phyloP scores from a whole-genome alignment of 768 basidiomycete genomes.

The Tricholoma hemisulphureum region DNA sequence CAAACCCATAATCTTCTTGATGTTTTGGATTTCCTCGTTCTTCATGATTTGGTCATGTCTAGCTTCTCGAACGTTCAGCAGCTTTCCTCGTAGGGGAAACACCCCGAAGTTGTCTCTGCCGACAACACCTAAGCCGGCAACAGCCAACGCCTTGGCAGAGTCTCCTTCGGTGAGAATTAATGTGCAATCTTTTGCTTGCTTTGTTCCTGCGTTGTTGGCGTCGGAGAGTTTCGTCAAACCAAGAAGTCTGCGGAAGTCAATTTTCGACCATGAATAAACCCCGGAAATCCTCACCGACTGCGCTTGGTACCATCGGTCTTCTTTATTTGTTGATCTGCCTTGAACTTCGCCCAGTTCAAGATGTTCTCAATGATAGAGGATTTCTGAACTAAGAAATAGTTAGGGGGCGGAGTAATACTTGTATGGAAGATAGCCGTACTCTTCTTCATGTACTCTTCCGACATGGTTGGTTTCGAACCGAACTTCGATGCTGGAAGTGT shows the following conservation, averaged over 20 bases:
- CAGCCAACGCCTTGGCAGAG: conserved; percentile 95
- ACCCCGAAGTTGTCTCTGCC: conserved; percentile 97
- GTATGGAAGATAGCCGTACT: conserved; percentile 45
- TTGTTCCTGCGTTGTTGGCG: conserved; percentile 95
- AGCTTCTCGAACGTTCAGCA: conserved; percentile 96
- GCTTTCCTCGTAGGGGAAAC: conserved; percentile 95
- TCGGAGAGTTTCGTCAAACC: conserved; percentile 94
- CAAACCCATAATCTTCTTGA: conserved; percentile 97
- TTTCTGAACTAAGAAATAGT: conserved; percentile 62
- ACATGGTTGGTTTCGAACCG: conserved; percentile 77
- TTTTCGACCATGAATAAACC: not conserved
- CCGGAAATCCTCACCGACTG: conserved; percentile 55
- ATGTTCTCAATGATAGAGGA: conserved; percentile 89
- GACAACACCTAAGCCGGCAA: conserved; percentile 91
- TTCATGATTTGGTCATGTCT: conserved; percentile 96
- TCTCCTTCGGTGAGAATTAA: conserved; percentile 99
- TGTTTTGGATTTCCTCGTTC: conserved; percentile 94
- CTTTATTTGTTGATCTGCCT: conserved; percentile 93
- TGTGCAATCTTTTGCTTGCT: conserved; percentile 77
- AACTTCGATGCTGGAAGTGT: conserved; percentile 88
- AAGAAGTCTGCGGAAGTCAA: conserved; percentile 55
- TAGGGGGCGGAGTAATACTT: not conserved
- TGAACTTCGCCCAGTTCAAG: conserved; percentile 94
- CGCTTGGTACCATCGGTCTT: conserved; percentile 93
- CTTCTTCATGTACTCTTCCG: conserved; percentile 97